These are phyloP conservation scores for Vaccinium darrowii DNA, from an alignment of 148 eudicot genomes.

Conservation along the genomic window DNA sequence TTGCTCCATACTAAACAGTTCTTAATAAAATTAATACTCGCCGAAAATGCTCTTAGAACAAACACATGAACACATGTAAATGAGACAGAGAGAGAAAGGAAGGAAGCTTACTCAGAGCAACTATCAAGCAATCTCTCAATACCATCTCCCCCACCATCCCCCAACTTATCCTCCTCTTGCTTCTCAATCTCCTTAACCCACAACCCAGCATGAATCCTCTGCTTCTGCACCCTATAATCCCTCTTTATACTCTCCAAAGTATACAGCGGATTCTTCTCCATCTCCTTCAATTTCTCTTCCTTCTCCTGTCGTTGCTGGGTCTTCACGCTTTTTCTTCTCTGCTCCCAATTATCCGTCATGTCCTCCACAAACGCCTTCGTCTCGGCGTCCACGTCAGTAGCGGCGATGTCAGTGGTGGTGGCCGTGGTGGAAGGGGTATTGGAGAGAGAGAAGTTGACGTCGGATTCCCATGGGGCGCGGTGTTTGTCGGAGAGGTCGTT, in stretches of 20 bases:
- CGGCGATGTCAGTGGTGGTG: not conserved
- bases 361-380: conserved; percentile 85
- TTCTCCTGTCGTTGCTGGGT: not conserved
- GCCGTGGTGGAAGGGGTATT: conserved; percentile 14
- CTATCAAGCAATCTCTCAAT: conserved; percentile 78
- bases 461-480: conserved; percentile 69
- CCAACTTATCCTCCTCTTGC: conserved; percentile 76
- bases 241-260: conserved; percentile 68
- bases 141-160: conserved; percentile 49
- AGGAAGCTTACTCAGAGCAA: conserved; percentile 67
- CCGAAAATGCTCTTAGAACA: not conserved
- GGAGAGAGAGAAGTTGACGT: conserved; percentile 42
- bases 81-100: not conserved
- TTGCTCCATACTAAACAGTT: not conserved
- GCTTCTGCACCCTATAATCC: conserved; percentile 91
- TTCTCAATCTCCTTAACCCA: conserved; percentile 88
- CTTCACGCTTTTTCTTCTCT: conserved; percentile 36
- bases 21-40: not conserved
- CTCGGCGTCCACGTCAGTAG: conserved; percentile 48
- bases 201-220: conserved; percentile 80
- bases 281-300: not conserved
- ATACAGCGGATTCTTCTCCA: conserved; percentile 36
- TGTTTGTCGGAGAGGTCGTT: conserved; percentile 49
- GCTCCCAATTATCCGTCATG: conserved; percentile 90
- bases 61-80: not conserved